Percentiles rank a stretch among this genome's conserved stretches.
These are phyloP conservation scores for Penicillium desertorum DNA, from an alignment of 495 filamentous ascomycete species.

Conservation along the genomic window DNA sequence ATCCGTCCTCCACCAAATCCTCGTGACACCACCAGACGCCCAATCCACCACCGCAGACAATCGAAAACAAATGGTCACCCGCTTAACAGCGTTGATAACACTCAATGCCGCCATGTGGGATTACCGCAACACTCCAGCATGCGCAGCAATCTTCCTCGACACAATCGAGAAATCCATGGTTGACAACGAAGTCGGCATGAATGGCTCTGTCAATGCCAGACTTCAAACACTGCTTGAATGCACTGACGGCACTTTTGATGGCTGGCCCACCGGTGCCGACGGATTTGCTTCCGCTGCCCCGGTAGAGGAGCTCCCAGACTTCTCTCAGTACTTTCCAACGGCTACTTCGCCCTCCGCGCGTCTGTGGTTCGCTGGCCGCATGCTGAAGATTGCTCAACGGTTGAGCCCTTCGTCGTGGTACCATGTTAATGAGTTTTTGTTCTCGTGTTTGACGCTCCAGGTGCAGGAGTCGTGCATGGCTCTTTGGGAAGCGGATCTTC, in stretches of 20 bases:
- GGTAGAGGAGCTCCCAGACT: conserved; percentile 24
- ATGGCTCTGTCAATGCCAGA: conserved; percentile 39
- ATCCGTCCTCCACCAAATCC: conserved; percentile 31
- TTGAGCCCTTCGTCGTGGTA: conserved; percentile 36
- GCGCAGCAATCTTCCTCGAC: conserved; percentile 33
- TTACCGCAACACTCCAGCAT: conserved; percentile 32
- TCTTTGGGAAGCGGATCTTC: conserved; percentile 35
- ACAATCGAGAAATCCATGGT: conserved; percentile 31
- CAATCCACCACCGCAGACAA: conserved; percentile 35
- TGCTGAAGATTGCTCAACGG: conserved; percentile 46
- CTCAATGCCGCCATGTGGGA: conserved; percentile 46
- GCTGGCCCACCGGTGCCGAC: not conserved
- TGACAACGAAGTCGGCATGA: conserved; percentile 40
- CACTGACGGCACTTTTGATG: conserved; percentile 27
- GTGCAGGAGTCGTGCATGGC: conserved; percentile 20
- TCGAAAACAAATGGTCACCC: conserved; percentile 41
- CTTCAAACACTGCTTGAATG: conserved; percentile 43
- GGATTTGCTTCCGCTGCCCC: not conserved
- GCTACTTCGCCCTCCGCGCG: conserved; percentile 31
- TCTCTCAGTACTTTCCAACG: conserved; percentile 32
- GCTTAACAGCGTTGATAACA: conserved; percentile 34
- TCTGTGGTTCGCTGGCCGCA: conserved; percentile 44
- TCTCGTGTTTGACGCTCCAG: conserved; percentile 37
- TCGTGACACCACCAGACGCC: conserved; percentile 32
- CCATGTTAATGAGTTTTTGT: conserved; percentile 34